Base-by-base conservation (phyloP, 1,284 basidiomycete genomes). In the Nidula niveotomentosa region DNA sequence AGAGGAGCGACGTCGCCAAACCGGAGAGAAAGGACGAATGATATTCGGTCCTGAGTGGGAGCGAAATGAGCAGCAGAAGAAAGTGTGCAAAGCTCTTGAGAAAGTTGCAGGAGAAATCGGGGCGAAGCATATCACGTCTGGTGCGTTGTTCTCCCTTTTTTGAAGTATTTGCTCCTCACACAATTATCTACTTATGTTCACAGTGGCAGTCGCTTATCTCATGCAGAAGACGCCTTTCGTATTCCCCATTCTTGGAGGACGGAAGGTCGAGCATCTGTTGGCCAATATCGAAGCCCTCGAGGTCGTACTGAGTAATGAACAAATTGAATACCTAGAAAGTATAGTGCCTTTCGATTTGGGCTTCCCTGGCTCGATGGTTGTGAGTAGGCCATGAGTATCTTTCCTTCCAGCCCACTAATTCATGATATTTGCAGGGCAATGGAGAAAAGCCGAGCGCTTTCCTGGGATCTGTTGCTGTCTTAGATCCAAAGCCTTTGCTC, bases 161-260 rank as follows among this genome's bases (percentile, higher is more conserved):
- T 13, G 2, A 12, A 9, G 6, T 12, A 33, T 6, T 13, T 37
- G 43, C 36, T 13, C n/a, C 33, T 39, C 8, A 34, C n/a, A 13
- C 43, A 4, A 17, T 13, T 1, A 18, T 23, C 33, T 7, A 43
- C 23, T 43, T 48, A 12, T 35, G 12, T 33, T 8, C 18, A 68
- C 30, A 30, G 71, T 75, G n/a, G 76, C 76, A 4, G 77, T 81
- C 45, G 76, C 78, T 8, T 81, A 78, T 53, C 60, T 78, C 15
- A 69, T 79, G 72, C 73, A 76, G 54, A 79, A 79, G 60, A 63
- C 71, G 0, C 71, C 79, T 0, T 75, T 77, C 59, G 76, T 80
- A 10, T 79, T 79, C 60, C 78, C 78, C 0, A 68, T 79, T 48
- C 58, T 80, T n/a, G 80, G 81, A 1, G 76, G 77, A 0, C 74